Conservation (phyloP, 352 stramenopile species). For the Peronospora tabacina region DNA sequence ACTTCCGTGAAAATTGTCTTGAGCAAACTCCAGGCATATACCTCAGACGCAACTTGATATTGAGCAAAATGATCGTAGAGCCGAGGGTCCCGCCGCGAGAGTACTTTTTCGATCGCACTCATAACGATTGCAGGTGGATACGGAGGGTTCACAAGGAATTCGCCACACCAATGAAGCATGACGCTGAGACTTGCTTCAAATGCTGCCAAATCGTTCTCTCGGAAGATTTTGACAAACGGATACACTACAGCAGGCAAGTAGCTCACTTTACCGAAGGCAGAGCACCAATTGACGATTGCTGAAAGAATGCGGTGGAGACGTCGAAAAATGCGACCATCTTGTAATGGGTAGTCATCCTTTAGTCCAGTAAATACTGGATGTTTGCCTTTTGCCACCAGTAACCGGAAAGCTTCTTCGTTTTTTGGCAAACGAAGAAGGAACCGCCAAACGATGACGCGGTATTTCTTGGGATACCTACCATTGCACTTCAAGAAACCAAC, state of each 20-base stretch:
- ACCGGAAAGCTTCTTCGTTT: constrained; percentile 73
- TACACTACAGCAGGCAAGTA: constrained; percentile 83
- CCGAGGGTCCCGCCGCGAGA: constrained; percentile 60
- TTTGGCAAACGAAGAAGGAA: constrained; percentile 79
- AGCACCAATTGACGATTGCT: constrained; percentile 87
- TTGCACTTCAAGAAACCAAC: constrained; percentile 57
- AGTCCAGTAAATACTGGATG: constrained; percentile 65
- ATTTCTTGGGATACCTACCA: constrained; percentile 73
- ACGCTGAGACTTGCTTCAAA: constrained; percentile 86
- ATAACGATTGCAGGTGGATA: constrained; percentile 74
- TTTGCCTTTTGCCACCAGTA: constrained; percentile 64
- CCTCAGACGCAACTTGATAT: constrained; percentile 47
- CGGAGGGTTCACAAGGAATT: constrained; percentile 78
- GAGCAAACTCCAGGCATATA: constrained; percentile 83
- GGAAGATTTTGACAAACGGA: constrained; percentile 84
- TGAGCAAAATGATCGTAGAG: constrained; percentile 74
- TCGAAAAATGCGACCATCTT: constrained; percentile 61
- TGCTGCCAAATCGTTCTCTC: constrained; percentile 79
- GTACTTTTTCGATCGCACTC: constrained; percentile 52
- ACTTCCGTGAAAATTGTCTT: constrained; percentile 86
- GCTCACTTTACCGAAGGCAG: constrained; percentile 79
- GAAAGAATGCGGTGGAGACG: constrained; percentile 76
- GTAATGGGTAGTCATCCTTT: constrained; percentile 70
- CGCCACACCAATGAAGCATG: constrained; percentile 78
- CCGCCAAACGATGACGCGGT: constrained; percentile 76